A percentile compares a stretch with the other conserved stretches of the same genome.
phyloP scores from a whole-genome alignment of 768 basidiomycete genomes.

The Leucocoprinus leucothites region DNA sequence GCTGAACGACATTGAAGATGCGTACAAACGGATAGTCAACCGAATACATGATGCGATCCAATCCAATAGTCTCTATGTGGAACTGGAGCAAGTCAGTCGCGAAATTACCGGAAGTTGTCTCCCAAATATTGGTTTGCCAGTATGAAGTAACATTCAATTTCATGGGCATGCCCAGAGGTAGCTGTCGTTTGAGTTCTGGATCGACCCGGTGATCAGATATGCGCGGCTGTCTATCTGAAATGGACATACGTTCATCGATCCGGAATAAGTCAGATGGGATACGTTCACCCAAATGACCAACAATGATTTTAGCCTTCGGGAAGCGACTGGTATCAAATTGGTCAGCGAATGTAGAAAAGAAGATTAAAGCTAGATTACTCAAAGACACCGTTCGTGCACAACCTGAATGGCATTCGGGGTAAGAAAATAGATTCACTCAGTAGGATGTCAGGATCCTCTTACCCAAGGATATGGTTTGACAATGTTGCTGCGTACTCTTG shows the following conservation, averaged over 20 bases:
- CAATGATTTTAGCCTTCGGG: conserved; percentile 36
- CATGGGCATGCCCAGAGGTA: conserved; percentile 32
- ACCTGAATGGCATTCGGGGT: conserved; percentile 12
- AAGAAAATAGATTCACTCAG: background rate
- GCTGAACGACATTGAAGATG: background rate
- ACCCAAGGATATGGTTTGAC: conserved; percentile 36
- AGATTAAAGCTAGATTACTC: conserved; percentile 22
- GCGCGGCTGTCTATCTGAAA: too few species aligned
- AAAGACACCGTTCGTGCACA: conserved; percentile 37
- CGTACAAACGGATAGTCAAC: conserved; percentile 35
- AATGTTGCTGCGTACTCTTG: conserved; percentile 36
- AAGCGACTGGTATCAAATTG: conserved; percentile 30
- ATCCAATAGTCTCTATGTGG: conserved; percentile 36
- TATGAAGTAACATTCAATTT: conserved; percentile 33
- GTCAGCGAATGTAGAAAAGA: background rate
- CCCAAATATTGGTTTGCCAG: conserved; percentile 36
- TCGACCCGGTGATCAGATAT: background rate
- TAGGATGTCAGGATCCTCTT: background rate
- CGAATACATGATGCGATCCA: conserved; percentile 39
- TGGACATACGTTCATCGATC: conserved; percentile 33
- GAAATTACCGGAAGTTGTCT: conserved; percentile 40
- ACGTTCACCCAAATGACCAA: conserved; percentile 41
- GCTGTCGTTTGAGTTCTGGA: conserved; percentile 29
- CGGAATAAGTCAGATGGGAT: conserved; percentile 39
- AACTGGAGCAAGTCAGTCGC: conserved; percentile 35